These are phyloP conservation scores for Verticillium tricorpus DNA, from an alignment of 2,329 filamentous ascomycete genomes.

Conservation along the genomic window DNA sequence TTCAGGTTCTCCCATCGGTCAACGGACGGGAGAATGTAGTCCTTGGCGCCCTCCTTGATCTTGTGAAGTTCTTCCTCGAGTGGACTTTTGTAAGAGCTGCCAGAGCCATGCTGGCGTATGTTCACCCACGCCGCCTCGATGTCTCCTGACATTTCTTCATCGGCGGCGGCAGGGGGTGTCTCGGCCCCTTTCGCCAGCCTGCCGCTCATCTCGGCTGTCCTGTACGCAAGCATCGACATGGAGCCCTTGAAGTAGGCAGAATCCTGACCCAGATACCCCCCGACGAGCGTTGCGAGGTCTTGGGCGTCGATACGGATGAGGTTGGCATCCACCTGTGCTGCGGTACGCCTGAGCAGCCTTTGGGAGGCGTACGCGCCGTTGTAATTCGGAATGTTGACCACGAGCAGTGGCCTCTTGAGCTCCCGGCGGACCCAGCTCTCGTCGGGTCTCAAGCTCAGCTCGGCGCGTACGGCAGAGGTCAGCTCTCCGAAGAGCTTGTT, in stretches of 20 bases:
- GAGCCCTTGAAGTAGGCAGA: constrained; percentile 41
- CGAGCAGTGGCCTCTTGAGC: constrained; percentile 25
- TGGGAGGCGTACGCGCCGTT: constrained; percentile 16
- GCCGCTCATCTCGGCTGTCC: constrained; percentile 50
- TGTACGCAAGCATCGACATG: constrained; percentile 52
- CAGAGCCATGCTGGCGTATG: constrained; percentile 16
- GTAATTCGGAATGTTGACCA: constrained; percentile 29
- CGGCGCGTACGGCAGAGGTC: constrained; percentile 23
- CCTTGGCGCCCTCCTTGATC: constrained; percentile 29
- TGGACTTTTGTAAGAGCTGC: constrained; percentile 17
- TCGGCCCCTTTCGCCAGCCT: constrained; percentile 45
- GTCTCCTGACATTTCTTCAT: constrained; percentile 21
- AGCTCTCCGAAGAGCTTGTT: constrained; percentile 20
- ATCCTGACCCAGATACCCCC: constrained; percentile 64
- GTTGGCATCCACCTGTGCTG: constrained; percentile 58
- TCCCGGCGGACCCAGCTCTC: constrained; percentile 14
- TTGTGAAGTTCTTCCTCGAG: constrained; percentile 41
- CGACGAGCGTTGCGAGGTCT: constrained; percentile 65
- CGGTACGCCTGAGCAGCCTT: constrained; percentile 56
- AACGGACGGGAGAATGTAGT: constrained; percentile 25
- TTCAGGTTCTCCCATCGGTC: constrained; percentile 61
- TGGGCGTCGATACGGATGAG: constrained; percentile 64
- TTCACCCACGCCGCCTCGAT: constrained; percentile 19
- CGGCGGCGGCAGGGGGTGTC: constrained; percentile 26
- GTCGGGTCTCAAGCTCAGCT: constrained; percentile 20